Conservation (phyloP, 176 grass and related monocot genomes). For the Carex pumila region DNA sequence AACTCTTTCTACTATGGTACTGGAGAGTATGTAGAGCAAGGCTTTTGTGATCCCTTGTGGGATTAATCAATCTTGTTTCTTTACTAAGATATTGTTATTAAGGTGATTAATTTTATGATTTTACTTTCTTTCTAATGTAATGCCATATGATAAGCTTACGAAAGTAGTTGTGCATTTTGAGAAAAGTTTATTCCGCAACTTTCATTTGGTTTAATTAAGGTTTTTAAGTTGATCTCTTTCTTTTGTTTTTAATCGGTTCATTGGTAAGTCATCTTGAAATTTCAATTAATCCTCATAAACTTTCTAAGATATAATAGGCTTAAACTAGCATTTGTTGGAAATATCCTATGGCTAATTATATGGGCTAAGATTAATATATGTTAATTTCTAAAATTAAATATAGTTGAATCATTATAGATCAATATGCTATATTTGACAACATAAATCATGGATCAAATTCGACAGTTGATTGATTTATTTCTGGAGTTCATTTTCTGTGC, state of each 20-base stretch:
- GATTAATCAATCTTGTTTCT: not conserved
- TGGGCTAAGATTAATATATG: no score
- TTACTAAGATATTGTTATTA: not conserved
- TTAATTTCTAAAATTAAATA: no score
- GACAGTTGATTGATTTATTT: no score
- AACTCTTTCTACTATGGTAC: not conserved
- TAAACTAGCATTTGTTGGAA: not conserved
- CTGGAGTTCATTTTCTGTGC: no score
- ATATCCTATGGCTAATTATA: no score
- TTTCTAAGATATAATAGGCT: not conserved
- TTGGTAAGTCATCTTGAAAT: not conserved
- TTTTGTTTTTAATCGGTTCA: not conserved
- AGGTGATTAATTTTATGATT: not conserved
- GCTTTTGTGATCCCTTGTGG: not conserved
- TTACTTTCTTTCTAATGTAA: not conserved
- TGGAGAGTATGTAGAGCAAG: not conserved
- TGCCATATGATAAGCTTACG: not conserved
- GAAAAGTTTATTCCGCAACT: not conserved
- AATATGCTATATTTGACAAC: no score
- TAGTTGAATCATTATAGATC: no score
- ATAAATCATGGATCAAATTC: no score
- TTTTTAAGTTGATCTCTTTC: not conserved
- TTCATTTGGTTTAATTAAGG: no score
- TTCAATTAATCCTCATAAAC: not conserved
- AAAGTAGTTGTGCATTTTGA: not conserved